These are phyloP conservation scores for Laburnicola sp. DNA, from an alignment of 2,329 filamentous ascomycete genomes.

Conservation along the genomic window DNA sequence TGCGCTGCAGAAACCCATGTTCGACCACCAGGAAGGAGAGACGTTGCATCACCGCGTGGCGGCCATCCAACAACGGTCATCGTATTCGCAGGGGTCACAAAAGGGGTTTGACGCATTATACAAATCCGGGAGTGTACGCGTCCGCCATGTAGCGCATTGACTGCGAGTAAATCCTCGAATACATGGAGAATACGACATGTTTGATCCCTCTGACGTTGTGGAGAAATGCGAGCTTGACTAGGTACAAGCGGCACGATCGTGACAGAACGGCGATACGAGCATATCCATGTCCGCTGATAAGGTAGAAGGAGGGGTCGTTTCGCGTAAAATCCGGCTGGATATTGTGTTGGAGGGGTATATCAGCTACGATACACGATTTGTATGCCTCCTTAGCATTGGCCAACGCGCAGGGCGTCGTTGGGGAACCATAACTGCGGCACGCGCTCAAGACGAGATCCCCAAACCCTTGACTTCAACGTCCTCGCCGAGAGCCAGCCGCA, in stretches of 20 bases:
- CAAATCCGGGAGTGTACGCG: background rate
- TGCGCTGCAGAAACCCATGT: background rate
- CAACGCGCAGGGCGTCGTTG: background rate
- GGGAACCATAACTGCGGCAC: background rate
- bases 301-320: background rate
- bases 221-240: constrained; percentile 5
- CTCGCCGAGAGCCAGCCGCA: constrained; percentile 83
- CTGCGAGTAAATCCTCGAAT: background rate
- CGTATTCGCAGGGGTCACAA: constrained; percentile 1
- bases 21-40: background rate
- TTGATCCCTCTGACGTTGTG: background rate
- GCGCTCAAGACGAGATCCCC: constrained; percentile 48
- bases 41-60: constrained; percentile 7
- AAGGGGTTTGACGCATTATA: background rate
- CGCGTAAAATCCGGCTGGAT: background rate
- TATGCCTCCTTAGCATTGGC: background rate
- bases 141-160: background rate
- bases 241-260: background rate
- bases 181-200: constrained; percentile 1
- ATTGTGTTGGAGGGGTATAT: background rate
- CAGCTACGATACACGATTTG: background rate
- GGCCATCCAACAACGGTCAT: background rate
- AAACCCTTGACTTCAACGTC: constrained; percentile 84
- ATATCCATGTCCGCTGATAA: background rate
- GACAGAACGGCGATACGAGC: constrained; percentile 6